These are phyloP conservation scores for Linderniella brevidens DNA, from an alignment of 257 asterid species.

Conservation along the genomic window DNA sequence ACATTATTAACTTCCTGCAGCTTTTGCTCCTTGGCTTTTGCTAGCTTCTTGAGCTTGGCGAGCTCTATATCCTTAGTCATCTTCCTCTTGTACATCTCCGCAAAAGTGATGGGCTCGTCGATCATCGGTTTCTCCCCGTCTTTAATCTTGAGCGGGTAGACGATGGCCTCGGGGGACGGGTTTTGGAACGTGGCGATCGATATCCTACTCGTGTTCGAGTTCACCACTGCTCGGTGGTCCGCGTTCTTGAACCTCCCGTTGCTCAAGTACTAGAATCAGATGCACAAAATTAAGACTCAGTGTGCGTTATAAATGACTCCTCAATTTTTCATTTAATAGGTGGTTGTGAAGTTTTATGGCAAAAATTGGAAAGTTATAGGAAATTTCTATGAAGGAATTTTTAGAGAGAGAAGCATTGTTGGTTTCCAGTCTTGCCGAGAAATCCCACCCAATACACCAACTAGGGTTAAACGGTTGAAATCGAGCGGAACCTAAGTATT, in stretches of 20 bases:
- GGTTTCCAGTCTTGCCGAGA: no score
- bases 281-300: no score
- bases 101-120: conserved; percentile 39
- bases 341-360: no score
- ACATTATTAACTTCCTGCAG: conserved; percentile 10
- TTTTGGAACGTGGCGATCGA: conserved; percentile 81
- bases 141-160: conserved; percentile 42
- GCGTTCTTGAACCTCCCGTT: conserved; percentile 95
- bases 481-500: no score
- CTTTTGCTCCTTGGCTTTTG: conserved; percentile 32
- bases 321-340: no score
- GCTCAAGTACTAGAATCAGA: conserved; percentile 73
- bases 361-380: no score
- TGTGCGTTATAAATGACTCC: no score
- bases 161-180: conserved; percentile 56
- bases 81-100: conserved; percentile 71
- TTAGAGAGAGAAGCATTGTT: no score
- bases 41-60: conserved; percentile 44
- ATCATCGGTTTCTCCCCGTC: conserved; percentile 44
- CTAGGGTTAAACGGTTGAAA: no score
- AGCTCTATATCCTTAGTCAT: conserved; percentile 66
- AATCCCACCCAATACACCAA: no score
- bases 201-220: conserved; percentile 49
- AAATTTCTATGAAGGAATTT: no score
- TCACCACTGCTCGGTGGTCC: conserved; percentile 84